These are phyloP conservation scores for Diaporthe caulivora DNA, from an alignment of 2,329 filamentous ascomycete species.

Conservation along the genomic window DNA sequence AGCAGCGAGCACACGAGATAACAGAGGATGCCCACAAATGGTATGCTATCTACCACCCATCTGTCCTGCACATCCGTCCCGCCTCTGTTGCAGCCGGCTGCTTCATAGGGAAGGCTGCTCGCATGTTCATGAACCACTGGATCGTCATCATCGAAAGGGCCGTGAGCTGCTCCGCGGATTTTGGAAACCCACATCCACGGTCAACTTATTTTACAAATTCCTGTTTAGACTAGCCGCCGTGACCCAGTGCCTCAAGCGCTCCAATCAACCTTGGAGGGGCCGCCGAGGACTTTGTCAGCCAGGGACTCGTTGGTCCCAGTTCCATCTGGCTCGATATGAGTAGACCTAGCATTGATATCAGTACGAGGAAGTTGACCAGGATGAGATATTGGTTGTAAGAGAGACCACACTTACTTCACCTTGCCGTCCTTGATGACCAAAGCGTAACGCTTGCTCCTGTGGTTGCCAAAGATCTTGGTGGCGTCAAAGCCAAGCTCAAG, in stretches of 20 bases:
- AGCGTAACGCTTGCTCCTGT: constrained; percentile 89
- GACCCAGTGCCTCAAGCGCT: neutral
- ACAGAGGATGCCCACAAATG: neutral
- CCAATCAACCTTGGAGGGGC: constrained; percentile 33
- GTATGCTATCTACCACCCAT: neutral
- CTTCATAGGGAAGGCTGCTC: no score
- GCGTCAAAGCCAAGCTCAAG: constrained; percentile 88
- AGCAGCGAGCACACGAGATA: neutral
- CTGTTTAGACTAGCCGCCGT: neutral
- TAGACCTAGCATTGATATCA: constrained; percentile 54
- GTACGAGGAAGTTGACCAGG: neutral
- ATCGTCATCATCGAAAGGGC: neutral
- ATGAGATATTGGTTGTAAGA: neutral
- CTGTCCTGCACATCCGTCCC: no score
- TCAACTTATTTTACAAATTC: neutral
- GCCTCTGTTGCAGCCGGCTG: neutral
- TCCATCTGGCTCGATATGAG: constrained; percentile 89
- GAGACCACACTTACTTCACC: constrained; percentile 67
- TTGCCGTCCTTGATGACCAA: constrained; percentile 86
- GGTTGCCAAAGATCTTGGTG: constrained; percentile 82
- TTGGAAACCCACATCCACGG: neutral
- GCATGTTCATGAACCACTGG: no score
- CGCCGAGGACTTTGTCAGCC: constrained; percentile 64
- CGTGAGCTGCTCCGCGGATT: neutral
- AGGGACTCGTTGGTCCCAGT: constrained; percentile 72